phyloP scores from a whole-genome alignment of 2,329 filamentous ascomycete species.

The Thielaviopsis musarum region DNA sequence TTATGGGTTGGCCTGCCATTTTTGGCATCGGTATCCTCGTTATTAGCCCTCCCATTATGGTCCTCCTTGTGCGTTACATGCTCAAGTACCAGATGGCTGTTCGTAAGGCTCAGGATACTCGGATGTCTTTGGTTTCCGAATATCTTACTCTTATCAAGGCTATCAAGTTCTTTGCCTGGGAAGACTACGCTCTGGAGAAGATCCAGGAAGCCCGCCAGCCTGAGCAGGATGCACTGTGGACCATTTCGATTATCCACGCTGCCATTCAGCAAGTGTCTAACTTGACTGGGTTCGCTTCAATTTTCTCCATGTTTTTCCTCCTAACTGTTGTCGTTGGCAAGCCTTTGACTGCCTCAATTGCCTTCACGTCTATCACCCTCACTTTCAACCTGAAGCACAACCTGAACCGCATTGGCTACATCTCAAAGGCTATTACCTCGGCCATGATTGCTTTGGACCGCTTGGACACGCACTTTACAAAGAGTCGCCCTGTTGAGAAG shows the following conservation, averaged over 20 bases:
- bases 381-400: constrained; percentile 36
- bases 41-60: constrained; percentile 31
- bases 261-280: constrained; percentile 32
- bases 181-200: constrained; percentile 32
- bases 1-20: constrained; percentile 38
- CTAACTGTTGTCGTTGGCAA: constrained; percentile 31
- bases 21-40: constrained; percentile 33
- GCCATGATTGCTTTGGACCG: constrained; percentile 31
- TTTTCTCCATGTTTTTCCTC: constrained; percentile 37
- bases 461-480: constrained; percentile 37
- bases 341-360: constrained; percentile 36
- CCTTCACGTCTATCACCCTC: constrained; percentile 38
- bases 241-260: constrained; percentile 30
- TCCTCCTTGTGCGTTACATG: constrained; percentile 32
- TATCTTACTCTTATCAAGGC: constrained; percentile 40
- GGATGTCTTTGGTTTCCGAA: constrained; percentile 40
- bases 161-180: constrained; percentile 46
- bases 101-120: constrained; percentile 36
- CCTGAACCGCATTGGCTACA: constrained; percentile 17
- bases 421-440: constrained; percentile 24
- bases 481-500: constrained; percentile 28
- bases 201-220: constrained; percentile 31
- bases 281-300: constrained; percentile 32
- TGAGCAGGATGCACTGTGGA: constrained; percentile 39
- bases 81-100: constrained; percentile 33